Evolutionary conservation across 2,329 filamentous ascomycete genomes (phyloP).

Genomic region (Exophiala spinifera): DNA sequence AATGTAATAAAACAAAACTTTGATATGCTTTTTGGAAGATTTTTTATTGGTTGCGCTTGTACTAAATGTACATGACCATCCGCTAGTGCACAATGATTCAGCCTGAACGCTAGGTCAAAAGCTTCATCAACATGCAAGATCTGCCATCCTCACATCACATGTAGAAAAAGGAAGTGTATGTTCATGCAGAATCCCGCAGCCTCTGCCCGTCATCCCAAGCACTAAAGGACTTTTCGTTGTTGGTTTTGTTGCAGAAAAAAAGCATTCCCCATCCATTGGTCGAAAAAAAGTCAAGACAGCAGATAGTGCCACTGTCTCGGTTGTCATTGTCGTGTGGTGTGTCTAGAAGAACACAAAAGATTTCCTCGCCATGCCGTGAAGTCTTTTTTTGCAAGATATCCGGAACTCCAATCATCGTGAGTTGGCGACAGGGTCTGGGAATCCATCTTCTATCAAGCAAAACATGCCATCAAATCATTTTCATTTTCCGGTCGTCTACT

Average conservation of each 20-base stretch:
- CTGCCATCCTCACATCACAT: constrained; percentile 28
- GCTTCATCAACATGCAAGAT: constrained; percentile 29
- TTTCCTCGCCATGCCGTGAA: constrained; percentile 25
- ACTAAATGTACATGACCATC: constrained; percentile 26
- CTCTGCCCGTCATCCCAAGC: constrained; percentile 33
- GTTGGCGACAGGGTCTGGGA: constrained; percentile 38
- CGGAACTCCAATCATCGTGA: constrained; percentile 69
- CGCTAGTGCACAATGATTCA: constrained; percentile 18
- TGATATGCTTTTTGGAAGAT: constrained; percentile 23
- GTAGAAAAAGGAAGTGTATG: constrained; percentile 15
- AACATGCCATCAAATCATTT: constrained; percentile 34
- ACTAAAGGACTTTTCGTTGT: constrained; percentile 28
- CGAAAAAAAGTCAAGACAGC: constrained; percentile 3
- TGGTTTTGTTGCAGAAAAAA: constrained; percentile 38
- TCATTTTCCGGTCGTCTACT: constrained; percentile 65
- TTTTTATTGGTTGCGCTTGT: constrained; percentile 22
- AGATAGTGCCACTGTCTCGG: background rate
- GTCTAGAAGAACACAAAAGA: constrained; percentile 43
- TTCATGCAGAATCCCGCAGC: constrained; percentile 28
- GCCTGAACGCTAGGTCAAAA: constrained; percentile 29
- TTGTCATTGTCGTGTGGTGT: background rate
- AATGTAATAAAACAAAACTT: background rate
- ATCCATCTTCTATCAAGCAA: constrained; percentile 50
- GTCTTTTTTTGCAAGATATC: constrained; percentile 69
- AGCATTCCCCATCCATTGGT: constrained; percentile 10